Percentiles rank a stretch among this genome's conserved stretches.
Conservation (phyloP, 78 protist species). For the Isochrysis galbana region DNA sequence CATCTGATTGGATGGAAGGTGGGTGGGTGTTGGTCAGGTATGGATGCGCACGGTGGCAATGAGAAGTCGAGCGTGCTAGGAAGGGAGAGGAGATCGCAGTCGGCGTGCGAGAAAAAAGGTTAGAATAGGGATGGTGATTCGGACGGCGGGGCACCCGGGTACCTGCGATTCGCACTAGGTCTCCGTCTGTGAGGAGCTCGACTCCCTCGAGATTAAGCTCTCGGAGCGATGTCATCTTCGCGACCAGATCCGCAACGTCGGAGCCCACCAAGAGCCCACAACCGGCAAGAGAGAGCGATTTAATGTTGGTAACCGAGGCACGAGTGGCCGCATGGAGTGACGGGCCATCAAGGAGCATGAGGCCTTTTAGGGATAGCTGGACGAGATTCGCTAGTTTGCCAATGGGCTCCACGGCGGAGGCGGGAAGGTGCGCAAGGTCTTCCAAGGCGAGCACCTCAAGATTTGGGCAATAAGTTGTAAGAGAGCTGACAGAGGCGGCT, state of each 20-base stretch:
- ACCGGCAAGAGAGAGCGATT: not conserved
- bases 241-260: not conserved
- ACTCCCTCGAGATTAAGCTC: constrained; percentile 1
- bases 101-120: too few species aligned
- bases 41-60: too few species aligned
- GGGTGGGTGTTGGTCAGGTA: too few species aligned
- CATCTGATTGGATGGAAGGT: too few species aligned
- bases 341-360: not conserved
- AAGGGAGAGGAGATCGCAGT: too few species aligned
- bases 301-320: not conserved
- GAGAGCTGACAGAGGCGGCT: not conserved
- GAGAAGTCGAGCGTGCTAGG: too few species aligned
- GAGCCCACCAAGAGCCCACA: not conserved
- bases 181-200: not conserved
- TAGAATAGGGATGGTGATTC: too few species aligned
- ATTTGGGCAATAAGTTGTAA: not conserved
- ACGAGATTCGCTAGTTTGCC: not conserved
- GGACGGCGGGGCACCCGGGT: too few species aligned
- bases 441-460: not conserved
- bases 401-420: not conserved
- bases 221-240: not conserved
- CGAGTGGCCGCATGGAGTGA: not conserved
- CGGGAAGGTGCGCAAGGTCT: not conserved
- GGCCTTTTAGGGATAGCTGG: not conserved
- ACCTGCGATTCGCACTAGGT: not conserved